Evolutionary conservation across 192 early-diverging fungal species (phyloP).

Genomic region (Coemansia sp.): DNA sequence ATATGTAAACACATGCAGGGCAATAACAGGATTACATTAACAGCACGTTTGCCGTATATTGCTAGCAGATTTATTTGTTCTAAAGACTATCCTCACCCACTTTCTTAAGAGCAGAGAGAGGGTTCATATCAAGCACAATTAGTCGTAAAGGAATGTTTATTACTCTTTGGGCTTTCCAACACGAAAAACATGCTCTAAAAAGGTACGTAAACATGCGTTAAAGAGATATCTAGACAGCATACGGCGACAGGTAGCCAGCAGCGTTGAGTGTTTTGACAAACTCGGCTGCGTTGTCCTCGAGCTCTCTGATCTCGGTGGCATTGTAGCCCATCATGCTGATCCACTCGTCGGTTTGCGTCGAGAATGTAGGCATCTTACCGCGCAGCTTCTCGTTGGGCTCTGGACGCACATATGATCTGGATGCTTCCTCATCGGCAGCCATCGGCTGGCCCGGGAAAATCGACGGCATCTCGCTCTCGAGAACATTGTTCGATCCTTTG

Average conservation of each 20-base stretch:
- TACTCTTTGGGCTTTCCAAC: not conserved
- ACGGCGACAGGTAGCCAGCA: constrained; percentile 46
- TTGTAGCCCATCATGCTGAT: constrained; percentile 45
- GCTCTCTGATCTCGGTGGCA: constrained; percentile 21
- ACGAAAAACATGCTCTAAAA: not conserved
- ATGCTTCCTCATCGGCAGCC: constrained; percentile 21
- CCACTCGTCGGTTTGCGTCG: constrained; percentile 28
- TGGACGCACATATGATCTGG: constrained; percentile 11
- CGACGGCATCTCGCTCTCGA: constrained; percentile 38
- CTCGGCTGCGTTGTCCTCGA: constrained; percentile 21
- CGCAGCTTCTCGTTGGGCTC: constrained; percentile 37
- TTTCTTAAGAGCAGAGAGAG: no score
- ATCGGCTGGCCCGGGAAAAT: constrained; percentile 27
- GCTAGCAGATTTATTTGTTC: no score
- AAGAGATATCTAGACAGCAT: constrained; percentile 13
- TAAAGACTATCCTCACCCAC: no score
- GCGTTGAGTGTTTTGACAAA: constrained; percentile 39
- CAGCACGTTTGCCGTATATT: no score
- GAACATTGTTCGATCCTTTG: constrained; percentile 12
- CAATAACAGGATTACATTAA: no score
- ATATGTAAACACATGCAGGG: no score
- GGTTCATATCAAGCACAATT: no score
- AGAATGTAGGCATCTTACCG: constrained; percentile 35
- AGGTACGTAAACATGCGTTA: not conserved
- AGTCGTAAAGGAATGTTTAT: not conserved